Conservation (phyloP, 2,329 filamentous ascomycete genomes). For the Sarocladiaceae sp. region DNA sequence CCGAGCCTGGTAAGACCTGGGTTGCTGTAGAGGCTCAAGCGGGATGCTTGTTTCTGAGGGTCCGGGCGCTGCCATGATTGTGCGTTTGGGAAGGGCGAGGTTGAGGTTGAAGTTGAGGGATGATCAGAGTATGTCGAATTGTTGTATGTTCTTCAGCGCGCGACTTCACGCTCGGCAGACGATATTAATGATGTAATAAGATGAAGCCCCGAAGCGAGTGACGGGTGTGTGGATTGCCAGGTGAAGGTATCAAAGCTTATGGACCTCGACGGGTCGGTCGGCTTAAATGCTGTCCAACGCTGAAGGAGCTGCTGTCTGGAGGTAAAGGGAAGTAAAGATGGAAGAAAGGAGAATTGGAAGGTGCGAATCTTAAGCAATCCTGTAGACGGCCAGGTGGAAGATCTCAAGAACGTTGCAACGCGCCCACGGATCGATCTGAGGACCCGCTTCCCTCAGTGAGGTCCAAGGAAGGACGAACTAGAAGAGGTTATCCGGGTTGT, state of each 20-base stretch:
- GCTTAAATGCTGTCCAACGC: too few relatives aligned
- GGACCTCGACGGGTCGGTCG: too few relatives aligned
- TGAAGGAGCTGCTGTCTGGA: not conserved
- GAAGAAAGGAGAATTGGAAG: not conserved
- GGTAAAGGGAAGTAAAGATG: not conserved
- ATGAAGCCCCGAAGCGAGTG: conserved; percentile 5
- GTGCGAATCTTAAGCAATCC: not conserved
- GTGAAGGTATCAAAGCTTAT: too few relatives aligned
- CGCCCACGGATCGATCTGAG: not conserved
- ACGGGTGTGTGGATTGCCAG: not conserved
- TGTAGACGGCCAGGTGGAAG: not conserved
- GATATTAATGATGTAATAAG: too few relatives aligned
- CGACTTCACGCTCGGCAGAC: too few relatives aligned
- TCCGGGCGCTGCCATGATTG: conserved; percentile 1
- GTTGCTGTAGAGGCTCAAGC: conserved; percentile 1
- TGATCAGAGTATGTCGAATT: too few relatives aligned
- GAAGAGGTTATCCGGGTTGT: conserved; percentile 4
- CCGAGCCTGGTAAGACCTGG: conserved; percentile 1
- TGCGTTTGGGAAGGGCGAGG: not conserved
- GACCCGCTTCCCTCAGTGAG: conserved; percentile 3
- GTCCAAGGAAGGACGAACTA: not conserved
- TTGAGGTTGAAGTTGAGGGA: not conserved
- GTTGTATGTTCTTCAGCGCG: too few relatives aligned
- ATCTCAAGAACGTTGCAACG: not conserved
- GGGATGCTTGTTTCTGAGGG: conserved; percentile 1